Evolutionary conservation across 257 asterid genomes (phyloP).

Genomic region (Solanum bulbocastanum): DNA sequence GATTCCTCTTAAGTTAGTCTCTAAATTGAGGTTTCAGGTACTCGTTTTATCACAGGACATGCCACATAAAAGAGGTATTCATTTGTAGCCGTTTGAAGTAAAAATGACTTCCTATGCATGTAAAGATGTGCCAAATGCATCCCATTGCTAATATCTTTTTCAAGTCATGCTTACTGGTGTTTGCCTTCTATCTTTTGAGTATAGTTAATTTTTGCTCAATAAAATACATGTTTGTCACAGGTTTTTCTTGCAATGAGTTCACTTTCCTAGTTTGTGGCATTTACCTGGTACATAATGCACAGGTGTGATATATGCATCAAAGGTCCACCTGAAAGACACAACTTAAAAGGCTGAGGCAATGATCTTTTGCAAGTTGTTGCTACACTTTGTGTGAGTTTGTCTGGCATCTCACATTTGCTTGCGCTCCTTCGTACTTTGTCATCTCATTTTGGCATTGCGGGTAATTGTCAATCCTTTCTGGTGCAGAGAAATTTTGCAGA

Average conservation of each 20-base stretch:
- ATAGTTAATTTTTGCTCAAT: not conserved
- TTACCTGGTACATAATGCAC: not conserved
- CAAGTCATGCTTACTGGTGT: not conserved
- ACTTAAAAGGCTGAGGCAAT: slow-evolving; percentile 45
- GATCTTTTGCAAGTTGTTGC: slow-evolving; percentile 43
- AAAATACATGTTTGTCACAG: not conserved
- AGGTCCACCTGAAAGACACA: slow-evolving; percentile 62
- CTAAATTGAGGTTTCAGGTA: not conserved
- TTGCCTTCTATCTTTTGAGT: not conserved
- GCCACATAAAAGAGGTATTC: not conserved
- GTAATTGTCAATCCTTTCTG: slow-evolving; percentile 10
- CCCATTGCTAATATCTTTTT: not conserved
- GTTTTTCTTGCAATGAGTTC: not conserved
- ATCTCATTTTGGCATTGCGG: not conserved
- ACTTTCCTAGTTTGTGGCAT: not conserved
- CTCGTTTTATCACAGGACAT: not conserved
- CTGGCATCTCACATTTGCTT: not conserved
- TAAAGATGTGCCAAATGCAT: not conserved
- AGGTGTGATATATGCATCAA: slow-evolving; percentile 61
- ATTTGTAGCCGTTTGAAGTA: not conserved
- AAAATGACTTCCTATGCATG: not conserved
- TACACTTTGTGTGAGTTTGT: slow-evolving; percentile 36
- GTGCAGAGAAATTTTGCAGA: slow-evolving; percentile 19
- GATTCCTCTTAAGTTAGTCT: not conserved
- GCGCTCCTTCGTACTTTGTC: not conserved